Evolutionary conservation across 176 grass and related monocot species (phyloP).

Genomic region (Carex littledalei): DNA sequence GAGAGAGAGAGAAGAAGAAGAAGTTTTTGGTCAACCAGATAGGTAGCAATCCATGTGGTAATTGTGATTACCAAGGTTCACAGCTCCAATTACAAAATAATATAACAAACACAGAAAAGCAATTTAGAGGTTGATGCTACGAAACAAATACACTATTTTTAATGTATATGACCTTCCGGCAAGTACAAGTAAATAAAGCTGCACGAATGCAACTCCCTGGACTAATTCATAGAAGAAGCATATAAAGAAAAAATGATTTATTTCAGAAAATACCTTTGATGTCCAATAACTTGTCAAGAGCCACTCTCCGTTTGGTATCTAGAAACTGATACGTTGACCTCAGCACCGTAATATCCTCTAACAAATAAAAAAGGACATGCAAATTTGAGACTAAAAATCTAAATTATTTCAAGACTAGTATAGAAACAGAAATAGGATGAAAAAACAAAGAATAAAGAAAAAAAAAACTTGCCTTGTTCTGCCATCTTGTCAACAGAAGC

Average conservation of each 20-base stretch:
- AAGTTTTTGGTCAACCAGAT: not conserved
- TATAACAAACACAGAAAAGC: not conserved
- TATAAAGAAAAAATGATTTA: not conserved
- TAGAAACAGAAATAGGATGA: not conserved
- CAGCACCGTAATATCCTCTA: conserved; percentile 53
- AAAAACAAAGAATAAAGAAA: not conserved
- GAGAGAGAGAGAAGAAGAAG: too few species aligned
- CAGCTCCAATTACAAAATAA: not conserved
- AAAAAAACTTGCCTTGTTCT: conserved; percentile 3
- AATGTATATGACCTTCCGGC: not conserved
- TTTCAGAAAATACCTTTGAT: conserved; percentile 53
- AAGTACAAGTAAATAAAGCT: conserved; percentile 2
- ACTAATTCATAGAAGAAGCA: not conserved
- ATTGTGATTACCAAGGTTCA: not conserved
- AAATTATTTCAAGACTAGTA: not conserved
- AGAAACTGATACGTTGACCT: conserved; percentile 43
- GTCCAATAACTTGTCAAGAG: conserved; percentile 73
- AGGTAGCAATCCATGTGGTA: not conserved
- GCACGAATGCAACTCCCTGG: not conserved
- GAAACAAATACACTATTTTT: not conserved
- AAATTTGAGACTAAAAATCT: conserved; percentile 1
- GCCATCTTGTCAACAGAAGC: conserved; percentile 4
- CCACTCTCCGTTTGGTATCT: conserved; percentile 42
- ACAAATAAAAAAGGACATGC: conserved; percentile 17
- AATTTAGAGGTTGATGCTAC: not conserved